phyloP scores from a whole-genome alignment of 257 asterid genomes.

The Penstemon newberryi region DNA sequence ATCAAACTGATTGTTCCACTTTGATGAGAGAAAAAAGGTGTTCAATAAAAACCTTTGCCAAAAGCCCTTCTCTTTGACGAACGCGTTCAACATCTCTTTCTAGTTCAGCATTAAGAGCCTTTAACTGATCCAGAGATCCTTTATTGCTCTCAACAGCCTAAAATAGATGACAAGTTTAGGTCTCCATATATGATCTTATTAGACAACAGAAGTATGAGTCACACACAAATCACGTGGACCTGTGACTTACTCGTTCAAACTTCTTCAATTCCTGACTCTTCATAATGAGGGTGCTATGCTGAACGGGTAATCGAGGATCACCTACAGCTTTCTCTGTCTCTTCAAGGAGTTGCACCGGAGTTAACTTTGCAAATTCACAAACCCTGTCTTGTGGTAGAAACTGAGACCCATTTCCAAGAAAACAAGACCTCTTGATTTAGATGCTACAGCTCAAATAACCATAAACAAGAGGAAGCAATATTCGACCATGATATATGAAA shows the following conservation, averaged over 20 bases:
- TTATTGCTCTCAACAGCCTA: conserved; percentile 75
- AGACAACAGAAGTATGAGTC: conserved; percentile 16
- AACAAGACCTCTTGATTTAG: conserved; percentile 7
- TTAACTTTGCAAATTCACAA: conserved; percentile 95
- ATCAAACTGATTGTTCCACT: conserved; percentile 22
- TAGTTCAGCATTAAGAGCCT: conserved; percentile 68
- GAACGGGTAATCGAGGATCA: conserved; percentile 78
- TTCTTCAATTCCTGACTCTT: conserved; percentile 84
- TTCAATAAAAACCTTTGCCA: conserved; percentile 50
- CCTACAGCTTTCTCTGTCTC: conserved; percentile 99
- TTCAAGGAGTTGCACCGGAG: conserved; percentile 90
- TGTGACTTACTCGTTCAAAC: conserved; percentile 68
- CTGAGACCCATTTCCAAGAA: conserved; percentile 44
- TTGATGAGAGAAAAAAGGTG: conserved; percentile 19
- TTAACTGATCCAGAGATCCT: conserved; percentile 69
- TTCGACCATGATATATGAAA: conserved; percentile 12
- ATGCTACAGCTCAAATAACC: conserved; percentile 18
- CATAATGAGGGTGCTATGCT: conserved; percentile 56
- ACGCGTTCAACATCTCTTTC: conserved; percentile 90
- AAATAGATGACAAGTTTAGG: conserved; percentile 21
- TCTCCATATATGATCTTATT: neutral
- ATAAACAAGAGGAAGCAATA: conserved; percentile 12
- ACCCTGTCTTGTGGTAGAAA: conserved; percentile 98
- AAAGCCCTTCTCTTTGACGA: conserved; percentile 89
- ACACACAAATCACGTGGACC: conserved; percentile 28